Percentiles rank a stretch among this genome's conserved stretches.
Conservation (phyloP, 1,139 yeast species). For the Magnusiomyces tetraspermus region DNA sequence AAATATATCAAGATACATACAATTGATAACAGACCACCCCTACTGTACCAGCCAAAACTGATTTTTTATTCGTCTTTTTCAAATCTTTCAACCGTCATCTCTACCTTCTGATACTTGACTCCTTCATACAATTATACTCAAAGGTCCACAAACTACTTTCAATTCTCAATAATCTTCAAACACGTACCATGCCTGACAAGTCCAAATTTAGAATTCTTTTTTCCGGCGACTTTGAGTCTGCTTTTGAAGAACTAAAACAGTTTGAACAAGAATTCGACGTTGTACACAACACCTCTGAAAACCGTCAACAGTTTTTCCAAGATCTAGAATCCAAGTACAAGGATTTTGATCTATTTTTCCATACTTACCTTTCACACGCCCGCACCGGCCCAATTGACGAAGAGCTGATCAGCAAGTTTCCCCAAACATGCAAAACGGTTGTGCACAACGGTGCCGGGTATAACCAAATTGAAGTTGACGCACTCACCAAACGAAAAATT, state of each 20-base stretch:
- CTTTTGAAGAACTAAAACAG: constrained; percentile 21
- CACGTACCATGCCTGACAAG: too few species aligned
- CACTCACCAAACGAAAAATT: constrained; percentile 42
- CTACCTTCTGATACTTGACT: too few species aligned
- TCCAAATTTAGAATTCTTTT: constrained; percentile 21
- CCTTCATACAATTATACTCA: too few species aligned
- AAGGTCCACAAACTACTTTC: too few species aligned
- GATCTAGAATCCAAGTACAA: constrained; percentile 28
- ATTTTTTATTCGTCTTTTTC: too few species aligned
- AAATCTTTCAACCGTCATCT: too few species aligned
- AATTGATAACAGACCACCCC: too few species aligned
- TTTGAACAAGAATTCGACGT: constrained; percentile 20
- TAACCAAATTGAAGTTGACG: constrained; percentile 48
- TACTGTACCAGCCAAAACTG: too few species aligned
- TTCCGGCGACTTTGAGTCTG: constrained; percentile 21
- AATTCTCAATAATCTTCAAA: too few species aligned
- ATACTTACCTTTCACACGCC: constrained; percentile 18
- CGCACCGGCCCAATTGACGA: constrained; percentile 58
- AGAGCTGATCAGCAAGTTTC: constrained; percentile 54
- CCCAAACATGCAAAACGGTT: constrained; percentile 51
- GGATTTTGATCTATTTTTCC: constrained; percentile 29
- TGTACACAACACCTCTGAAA: constrained; percentile 14
- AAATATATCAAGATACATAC: too few species aligned
- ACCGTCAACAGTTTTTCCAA: constrained; percentile 28
- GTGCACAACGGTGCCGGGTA: constrained; percentile 92